Evolutionary conservation across 78 protist genomes (phyloP).

Genomic region (Dictyostelium purpureum): DNA sequence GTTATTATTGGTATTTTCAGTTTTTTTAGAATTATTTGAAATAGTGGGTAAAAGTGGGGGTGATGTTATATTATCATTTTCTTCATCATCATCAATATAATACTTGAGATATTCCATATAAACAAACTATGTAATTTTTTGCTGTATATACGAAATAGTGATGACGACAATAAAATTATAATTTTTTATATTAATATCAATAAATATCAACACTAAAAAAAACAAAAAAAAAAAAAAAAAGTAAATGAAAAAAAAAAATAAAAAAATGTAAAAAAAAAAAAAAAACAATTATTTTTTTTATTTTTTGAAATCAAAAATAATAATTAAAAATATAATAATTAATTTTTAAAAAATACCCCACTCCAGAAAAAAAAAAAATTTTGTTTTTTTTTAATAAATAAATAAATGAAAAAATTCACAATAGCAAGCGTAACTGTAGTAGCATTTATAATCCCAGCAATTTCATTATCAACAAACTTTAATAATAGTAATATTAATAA

Average conservation of each 20-base stretch:
- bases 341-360: too few species aligned
- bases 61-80: too few species aligned
- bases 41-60: too few species aligned
- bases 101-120: neutral
- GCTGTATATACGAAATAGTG: too few species aligned
- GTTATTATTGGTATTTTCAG: too few species aligned
- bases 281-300: neutral
- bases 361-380: too few species aligned
- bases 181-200: too few species aligned
- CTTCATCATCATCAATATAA: neutral
- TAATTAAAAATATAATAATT: neutral
- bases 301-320: neutral
- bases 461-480: neutral
- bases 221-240: neutral
- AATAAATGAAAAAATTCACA: neutral
- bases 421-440: neutral
- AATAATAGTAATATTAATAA: neutral
- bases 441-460: neutral
- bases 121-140: too few species aligned
- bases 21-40: too few species aligned
- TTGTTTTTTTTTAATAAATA: conserved; percentile 1
- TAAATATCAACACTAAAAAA: neutral
- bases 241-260: neutral
- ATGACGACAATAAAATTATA: too few species aligned
- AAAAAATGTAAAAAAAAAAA: neutral